Evolutionary conservation across 371 early-diverging fungal species (phyloP).

Genomic region (Mortierella sp.): DNA sequence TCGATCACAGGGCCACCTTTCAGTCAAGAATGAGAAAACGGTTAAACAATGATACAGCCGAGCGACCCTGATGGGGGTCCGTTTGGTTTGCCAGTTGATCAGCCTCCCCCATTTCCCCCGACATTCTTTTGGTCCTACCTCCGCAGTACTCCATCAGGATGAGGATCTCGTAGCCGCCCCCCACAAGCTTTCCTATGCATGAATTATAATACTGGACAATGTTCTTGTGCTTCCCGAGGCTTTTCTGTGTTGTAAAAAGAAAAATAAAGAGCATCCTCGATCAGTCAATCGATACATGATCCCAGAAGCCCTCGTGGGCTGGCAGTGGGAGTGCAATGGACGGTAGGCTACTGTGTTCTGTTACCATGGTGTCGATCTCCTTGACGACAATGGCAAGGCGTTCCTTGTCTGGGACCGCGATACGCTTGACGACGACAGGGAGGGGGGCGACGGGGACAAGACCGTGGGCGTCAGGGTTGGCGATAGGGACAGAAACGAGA

Average conservation of each 20-base stretch:
- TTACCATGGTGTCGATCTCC: constrained; percentile 85
- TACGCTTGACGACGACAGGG: constrained; percentile 80
- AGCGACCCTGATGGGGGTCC: too few species aligned
- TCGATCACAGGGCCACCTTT: constrained; percentile 87
- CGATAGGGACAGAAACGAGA: too few species aligned
- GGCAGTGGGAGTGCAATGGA: too few species aligned
- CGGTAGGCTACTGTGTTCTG: background rate
- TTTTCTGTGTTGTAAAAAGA: constrained; percentile 58
- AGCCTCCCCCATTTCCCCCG: too few species aligned
- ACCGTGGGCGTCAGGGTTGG: too few species aligned
- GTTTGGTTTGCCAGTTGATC: too few species aligned
- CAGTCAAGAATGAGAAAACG: constrained; percentile 1
- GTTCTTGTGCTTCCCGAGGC: constrained; percentile 81
- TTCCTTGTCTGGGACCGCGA: constrained; percentile 77
- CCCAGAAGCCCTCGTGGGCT: too few species aligned
- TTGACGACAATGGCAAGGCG: constrained; percentile 70
- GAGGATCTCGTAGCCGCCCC: constrained; percentile 78
- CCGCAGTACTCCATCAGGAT: constrained; percentile 94
- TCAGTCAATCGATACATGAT: too few species aligned
- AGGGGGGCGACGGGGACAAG: too few species aligned
- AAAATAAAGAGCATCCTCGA: background rate
- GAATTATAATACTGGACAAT: constrained; percentile 85
- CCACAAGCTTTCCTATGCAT: constrained; percentile 65
- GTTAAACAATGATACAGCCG: too few species aligned
- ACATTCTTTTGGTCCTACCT: too few species aligned